Base-by-base conservation (phyloP, 768 basidiomycete genomes). In the Lactarius hengduanensis region DNA sequence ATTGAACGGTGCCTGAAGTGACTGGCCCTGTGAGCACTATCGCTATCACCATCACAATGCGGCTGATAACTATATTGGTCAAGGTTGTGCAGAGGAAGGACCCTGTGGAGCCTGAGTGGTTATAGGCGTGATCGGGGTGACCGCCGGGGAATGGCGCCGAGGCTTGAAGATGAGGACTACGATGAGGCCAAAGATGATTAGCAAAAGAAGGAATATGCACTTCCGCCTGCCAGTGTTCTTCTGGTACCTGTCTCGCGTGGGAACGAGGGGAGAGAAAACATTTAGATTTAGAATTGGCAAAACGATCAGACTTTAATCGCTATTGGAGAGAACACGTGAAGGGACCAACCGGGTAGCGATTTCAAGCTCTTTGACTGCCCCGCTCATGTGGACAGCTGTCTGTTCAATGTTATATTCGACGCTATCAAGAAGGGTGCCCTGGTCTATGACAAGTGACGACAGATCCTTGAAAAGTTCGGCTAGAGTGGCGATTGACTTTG, bases 381-480 rank as follows among this genome's bases (percentile, higher is more conserved):
- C 91, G 63, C 87, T 77, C 74, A 96, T 83, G 60, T 93, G 86
- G 38, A 84, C 84, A 20, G 90, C 90, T 5, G 96, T 92, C 76
- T 92, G 89, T 76, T 98, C 94, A 61, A 99, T 91, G 75, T 99
- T 99, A 78, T 94, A 99, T 77, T 99, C 97, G 63, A 98, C 85
- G 43, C 93, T 94, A 77, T 98, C 97, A 63, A 98, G 83, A 38
- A 99, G 84, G 34, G 96, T 98, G 34, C 97, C 97, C 74, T 99
- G 97, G 78, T 98, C 97, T 69, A 98, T 98, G 66, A 99, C 94
- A 63, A 99, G 85, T 41, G 84, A 84, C 16, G 91, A 91, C 56
- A 99, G 82, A 74, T 99, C 97, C 73, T 96, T 94, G 84, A 99
- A 99, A 59, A 99, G 83, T 73, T 96, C 96, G 1, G 96, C 96